Base-by-base conservation (phyloP, 148 eudicot genomes). In the Persicaria tinctoria region DNA sequence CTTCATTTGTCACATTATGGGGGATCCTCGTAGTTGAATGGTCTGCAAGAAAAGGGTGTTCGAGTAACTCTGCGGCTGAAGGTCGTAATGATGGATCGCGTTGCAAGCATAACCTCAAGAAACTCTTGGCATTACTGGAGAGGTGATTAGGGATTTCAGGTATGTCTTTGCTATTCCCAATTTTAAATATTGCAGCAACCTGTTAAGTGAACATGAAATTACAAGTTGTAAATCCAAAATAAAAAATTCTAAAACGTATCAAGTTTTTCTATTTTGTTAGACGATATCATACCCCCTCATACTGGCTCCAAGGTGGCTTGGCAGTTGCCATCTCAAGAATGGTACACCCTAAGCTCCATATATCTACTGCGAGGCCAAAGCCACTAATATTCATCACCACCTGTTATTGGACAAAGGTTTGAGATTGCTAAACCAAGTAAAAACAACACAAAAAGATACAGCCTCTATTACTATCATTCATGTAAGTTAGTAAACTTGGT, bases 311-410 rank as follows among this genome's bases (percentile, higher is more conserved):
- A 55, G 98, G 98, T 62, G 98, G 97, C 85, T 94, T 94, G 57
- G 90, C 79, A 51, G 91, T 79, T 20, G 96, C 98, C 98, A 94
- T 94, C 83, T 94, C 98, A 47, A 94, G 82, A 82, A 91, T 74
- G 17, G 98, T 94, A 84, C 98, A 94, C 20, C 98, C 98, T 79
- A 94, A 90, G 82, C 97, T 94, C 98, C 98, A 94, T 57, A 91
- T 91, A 85, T 94, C 98, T 62, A 94, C 98, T 17, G 89, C 88
- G 77, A 94, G 96, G 83, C 79, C 81, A 84, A 91, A 87, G 16
- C 98, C 97, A 84, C 84, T 90, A 75, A 86, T 83, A 77, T 91
- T 90, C 98, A 94, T 94, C 72, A 94, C 97, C 51, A 94, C 97
- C 97, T 94, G 84, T 32, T 16, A 54, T 76, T 47, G 45, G 20